Evolutionary conservation across 257 asterid genomes (phyloP).

Genomic region (Plantago major): DNA sequence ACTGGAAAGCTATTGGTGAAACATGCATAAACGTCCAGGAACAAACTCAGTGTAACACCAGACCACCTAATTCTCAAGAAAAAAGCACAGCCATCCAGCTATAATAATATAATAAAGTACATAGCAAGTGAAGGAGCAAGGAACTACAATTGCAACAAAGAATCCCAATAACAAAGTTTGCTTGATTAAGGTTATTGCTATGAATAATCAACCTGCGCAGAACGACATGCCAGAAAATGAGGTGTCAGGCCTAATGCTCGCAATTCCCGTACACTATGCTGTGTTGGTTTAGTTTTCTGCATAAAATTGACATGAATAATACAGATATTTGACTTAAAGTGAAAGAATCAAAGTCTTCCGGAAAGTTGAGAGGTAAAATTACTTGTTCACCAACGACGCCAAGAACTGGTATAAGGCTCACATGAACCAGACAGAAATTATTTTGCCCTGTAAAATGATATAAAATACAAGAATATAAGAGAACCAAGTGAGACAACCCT

Average conservation of each 20-base stretch:
- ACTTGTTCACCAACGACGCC: constrained; percentile 99
- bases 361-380: constrained; percentile 26
- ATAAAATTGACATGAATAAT: constrained; percentile 12
- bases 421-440: constrained; percentile 92
- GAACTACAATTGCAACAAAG: background rate
- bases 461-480: constrained; percentile 1
- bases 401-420: constrained; percentile 92
- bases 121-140: background rate
- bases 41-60: background rate
- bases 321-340: constrained; percentile 9
- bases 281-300: constrained; percentile 95
- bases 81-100: background rate
- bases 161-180: constrained; percentile 1
- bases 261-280: constrained; percentile 90
- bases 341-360: constrained; percentile 12
- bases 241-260: constrained; percentile 92
- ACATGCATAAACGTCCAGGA: background rate
- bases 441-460: constrained; percentile 50
- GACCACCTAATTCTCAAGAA: background rate
- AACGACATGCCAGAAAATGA: constrained; percentile 94
- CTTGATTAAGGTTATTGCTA: background rate
- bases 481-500: background rate
- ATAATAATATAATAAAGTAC: background rate
- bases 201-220: constrained; percentile 55
- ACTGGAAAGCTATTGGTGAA: too few species aligned